Evolutionary conservation across 805 yeast species (phyloP), one percentile per base, ranked within the genome.

Genomic region (Candida vartiovaarae): DNA sequence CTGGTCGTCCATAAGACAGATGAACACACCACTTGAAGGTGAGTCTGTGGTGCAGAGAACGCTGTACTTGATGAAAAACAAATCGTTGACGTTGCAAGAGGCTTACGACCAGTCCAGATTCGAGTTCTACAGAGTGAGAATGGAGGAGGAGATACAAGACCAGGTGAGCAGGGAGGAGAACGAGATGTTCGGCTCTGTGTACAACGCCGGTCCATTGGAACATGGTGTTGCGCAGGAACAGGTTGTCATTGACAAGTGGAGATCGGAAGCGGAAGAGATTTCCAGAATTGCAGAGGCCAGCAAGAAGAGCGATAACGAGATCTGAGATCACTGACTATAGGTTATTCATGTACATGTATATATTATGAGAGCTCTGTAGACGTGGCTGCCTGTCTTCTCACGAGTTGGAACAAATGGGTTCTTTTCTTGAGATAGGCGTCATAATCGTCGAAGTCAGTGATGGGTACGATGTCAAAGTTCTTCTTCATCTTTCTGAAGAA

Each of bases 21-120:
- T 80, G 30, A 67, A 72, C 37, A 82, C 82, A 60, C 83, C 82
- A 24, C 70, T 93, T 32, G 95, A 88, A 56, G 98, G 98, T 47
- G 99, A 93, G 65, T 75, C 79, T 46, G 93, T 85, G 7, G 88
- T 84, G 3, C 91, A 83, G 61, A 74, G 93, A 61, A 74, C 90
- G 1, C 46, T 84, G 36, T 79, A 74, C 59, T 57, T 85, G 34
- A 56, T 78, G 42, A 64, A 63, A 10, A 60, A 65, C 5, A 46
- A 56, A 24, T 63, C 61, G 8, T 59, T 64, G 10, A 46, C 65
- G 38, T 45, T 64, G 50, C 60, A 68, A 34, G 78, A 77, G 15
- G 95, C 96, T 0, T 93, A 91, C 60, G 91, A 87, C 57, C 76
- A 78, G 56, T 88, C 98, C 3, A 75, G 95, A 53, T 80, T 76